Base-by-base conservation (phyloP, 108 stramenopile genomes). In the Parmales sp. region DNA sequence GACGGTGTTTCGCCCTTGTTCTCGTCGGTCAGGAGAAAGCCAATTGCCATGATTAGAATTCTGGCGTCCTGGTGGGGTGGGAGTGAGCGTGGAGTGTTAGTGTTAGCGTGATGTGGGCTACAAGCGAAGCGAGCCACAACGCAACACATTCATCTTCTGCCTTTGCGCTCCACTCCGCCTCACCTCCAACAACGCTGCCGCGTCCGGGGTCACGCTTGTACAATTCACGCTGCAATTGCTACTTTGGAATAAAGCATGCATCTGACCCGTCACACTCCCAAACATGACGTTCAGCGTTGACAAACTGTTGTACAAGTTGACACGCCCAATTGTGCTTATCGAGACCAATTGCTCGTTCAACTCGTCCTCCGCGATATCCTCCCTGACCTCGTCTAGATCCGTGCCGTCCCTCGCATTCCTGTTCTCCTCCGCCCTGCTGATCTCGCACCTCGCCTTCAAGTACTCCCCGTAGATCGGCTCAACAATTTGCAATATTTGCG, bases 11-110 rank as follows among this genome's bases (percentile, higher is more conserved):
- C 90, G 16, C 88, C 90, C 0, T 39, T 67, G 60, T 81, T 86
- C 38, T 89, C 87, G 69, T 92, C 91, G 13, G 91, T 92, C 39
- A 92, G 69, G 39, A 92, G 72, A 65, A 88, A 81, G 0, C 85
- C 76, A 23, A 82, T 68, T 72, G 80, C 88, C 51, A 89, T 31
- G 8, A 82, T 77, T 66, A 88, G 63, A 44, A 89, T 66, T 54
- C 91, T 74, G n/a, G 86, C 85, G 78, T 92, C 81, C 67, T 92
- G 31, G n/a, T n/a, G n/a, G n/a, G n/a, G n/a, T n/a, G n/a, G n/a
- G n/a, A n/a, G n/a, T n/a, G n/a, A n/a, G n/a, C n/a, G n/a, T n/a
- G n/a, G n/a, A n/a, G n/a, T n/a, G n/a, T n/a, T n/a, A n/a, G n/a
- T n/a, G n/a, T n/a, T n/a, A n/a, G n/a, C n/a, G n/a, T n/a, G n/a